Evolutionary conservation across 345 rosid species (phyloP), one percentile per base, ranked within the genome.

Genomic region (Eucalyptus curtisii): DNA sequence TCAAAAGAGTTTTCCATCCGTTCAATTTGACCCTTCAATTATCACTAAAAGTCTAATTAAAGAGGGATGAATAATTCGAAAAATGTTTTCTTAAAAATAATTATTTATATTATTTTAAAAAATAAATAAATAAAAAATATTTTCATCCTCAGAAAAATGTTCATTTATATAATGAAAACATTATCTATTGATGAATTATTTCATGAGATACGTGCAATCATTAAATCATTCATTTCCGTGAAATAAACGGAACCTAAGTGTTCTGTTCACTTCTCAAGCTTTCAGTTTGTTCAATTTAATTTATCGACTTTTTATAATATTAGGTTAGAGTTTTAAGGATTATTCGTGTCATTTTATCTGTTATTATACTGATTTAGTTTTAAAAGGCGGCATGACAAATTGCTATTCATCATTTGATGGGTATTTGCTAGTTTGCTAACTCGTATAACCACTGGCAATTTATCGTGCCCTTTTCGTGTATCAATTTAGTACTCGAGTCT

Each of bases 211-310:
- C 1, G 7, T 52, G 9, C 5, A 52, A 52, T 52, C 4, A 52
- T 52, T 52, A 52, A 52, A 52, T 52, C 0, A 52, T 52, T 52
- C 19, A 49, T 1, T 20, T 20, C 1, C 2, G 19, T 49, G 3
- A 49, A 15, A 49, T 1, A 49, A 49, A 49, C 1, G 2, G 2
- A 7, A 52, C 0, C 25, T 52, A 55, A 4, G 1, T 64, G 10
- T 64, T 64, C 1, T 0, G 5, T n/a, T 19, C 4, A n/a, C 10
- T n/a, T 37, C 7, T 1, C 3, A 27, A 61, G 30, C 4, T n/a
- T 61, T 61, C 3, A 50, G 5, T 50, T 17, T 50, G 3, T 50
- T 2, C 33, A 61, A 30, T 13, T 2, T 13, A 13, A 3, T 13
- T 31, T 2, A n/a, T n/a, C 4, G 76, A n/a, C 37, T 30, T n/a